These are phyloP conservation scores for Salvia hispanica DNA, from an alignment of 257 asterid genomes.

Conservation along the genomic window DNA sequence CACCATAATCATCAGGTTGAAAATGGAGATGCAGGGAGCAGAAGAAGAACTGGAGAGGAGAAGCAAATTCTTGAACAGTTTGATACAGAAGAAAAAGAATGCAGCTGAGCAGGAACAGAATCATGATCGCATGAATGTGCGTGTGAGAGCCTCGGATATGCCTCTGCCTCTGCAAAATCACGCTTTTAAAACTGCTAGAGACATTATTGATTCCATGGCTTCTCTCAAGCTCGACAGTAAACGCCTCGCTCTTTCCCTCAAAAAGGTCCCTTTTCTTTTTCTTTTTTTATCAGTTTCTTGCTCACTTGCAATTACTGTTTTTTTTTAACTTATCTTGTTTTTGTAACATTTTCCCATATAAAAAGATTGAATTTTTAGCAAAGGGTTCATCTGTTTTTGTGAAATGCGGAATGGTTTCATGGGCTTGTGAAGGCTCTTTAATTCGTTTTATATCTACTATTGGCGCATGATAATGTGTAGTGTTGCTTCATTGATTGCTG, in stretches of 20 bases:
- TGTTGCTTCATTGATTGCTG: too few relatives aligned
- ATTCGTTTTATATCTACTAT: too few relatives aligned
- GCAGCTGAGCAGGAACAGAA: conserved; percentile 47
- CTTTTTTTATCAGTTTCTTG: neutral
- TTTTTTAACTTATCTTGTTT: neutral
- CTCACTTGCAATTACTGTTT: neutral
- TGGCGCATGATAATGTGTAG: too few relatives aligned
- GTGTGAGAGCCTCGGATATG: conserved; percentile 86
- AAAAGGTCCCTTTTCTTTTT: conserved; percentile 51
- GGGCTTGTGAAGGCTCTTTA: too few relatives aligned
- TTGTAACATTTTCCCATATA: neutral
- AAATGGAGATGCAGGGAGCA: conserved; percentile 68
- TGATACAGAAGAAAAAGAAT: conserved; percentile 61
- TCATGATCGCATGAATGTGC: conserved; percentile 46
- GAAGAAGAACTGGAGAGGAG: conserved; percentile 84
- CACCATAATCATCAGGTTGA: conserved; percentile 9
- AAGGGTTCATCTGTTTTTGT: too few relatives aligned
- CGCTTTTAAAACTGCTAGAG: conserved; percentile 61
- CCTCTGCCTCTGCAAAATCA: conserved; percentile 62
- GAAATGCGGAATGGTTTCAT: too few relatives aligned
- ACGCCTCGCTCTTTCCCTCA: conserved; percentile 76
- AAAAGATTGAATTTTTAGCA: neutral
- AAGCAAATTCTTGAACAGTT: conserved; percentile 78
- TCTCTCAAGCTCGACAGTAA: conserved; percentile 68
- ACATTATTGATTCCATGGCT: conserved; percentile 57